Evolutionary conservation across 345 rosid genomes (phyloP), one percentile per base, ranked within the genome.

Genomic region (Rhizophora apiculata): DNA sequence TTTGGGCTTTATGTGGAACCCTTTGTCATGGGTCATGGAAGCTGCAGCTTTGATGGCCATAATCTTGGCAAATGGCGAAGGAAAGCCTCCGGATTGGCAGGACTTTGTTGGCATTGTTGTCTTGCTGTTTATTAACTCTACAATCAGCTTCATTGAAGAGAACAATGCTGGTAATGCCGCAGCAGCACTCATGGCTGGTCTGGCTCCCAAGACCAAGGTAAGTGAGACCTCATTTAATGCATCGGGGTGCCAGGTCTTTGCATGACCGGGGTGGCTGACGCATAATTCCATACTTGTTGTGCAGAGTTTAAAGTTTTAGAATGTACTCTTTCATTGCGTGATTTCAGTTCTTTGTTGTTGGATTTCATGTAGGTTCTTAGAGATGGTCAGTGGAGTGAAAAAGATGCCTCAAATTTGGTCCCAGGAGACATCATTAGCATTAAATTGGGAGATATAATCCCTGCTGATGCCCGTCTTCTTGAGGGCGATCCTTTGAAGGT

Each of bases 11-110:
- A 93, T 93, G 98, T 93, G 98, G 98, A 93, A 93, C 66, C 98
- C 98, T 16, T 74, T 93, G 77, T 93, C 98, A 19, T 93, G 98
- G 98, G 98, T 93, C 82, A 93, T 93, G 98, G 98, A 93, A 71
- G 88, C 85, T 60, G 98, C 98, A 48, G 97, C 98, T 36, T 5
- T 93, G 29, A 85, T 93, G 96, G 96, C 98, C 64, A 90, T 93
- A 26, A 88, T 76, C 46, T 48, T 93, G 84, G 97, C 93, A 20
- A 90, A 93, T 72, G 96, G 96, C 31, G 79, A 34, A 46, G 90
- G 90, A 71, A 80, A 71, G 72, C 93, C 97, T 76, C 97, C 98
- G 1, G 98, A 93, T 67, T 93, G 98, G 98, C 92, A 93, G 84
- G 96, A 93, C 67, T 93, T 93, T 43, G 85, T 90, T 18, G 98